Evolutionary conservation across 768 basidiomycete species (phyloP), one percentile per base, ranked within the genome.

Genomic region (Tulasnella calospora): DNA sequence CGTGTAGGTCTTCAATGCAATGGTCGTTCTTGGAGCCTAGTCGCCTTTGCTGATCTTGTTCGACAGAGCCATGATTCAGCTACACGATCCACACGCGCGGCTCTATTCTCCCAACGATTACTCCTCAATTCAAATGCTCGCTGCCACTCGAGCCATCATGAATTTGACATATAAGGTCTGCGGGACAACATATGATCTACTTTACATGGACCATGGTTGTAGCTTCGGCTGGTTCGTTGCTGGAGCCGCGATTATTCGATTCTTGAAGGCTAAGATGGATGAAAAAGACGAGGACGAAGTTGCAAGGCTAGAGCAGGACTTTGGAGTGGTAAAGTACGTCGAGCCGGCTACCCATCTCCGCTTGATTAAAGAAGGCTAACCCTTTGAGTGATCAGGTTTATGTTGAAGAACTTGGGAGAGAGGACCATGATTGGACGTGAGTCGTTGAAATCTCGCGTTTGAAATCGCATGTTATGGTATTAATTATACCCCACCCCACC

Each of bases 61-160:
- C 10, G 38, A 35, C 55, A 78, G 78, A 15, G 78, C 78, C 27
- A 47, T 61, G 76, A 44, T 78, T 10, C 21, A 33, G 23, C 77
- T 79, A 17, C 78, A 79, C 55, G 78, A 78, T 3, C 78, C 78
- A 19, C 78, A 79, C 30, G 78, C 78, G 4, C 38, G 79, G 21
- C 23, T 79, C 38, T 21, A 12, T 38, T 79, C 78, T 23, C 57
- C 78, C 23, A 61, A 70, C 35, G 46, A 71, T 46, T 5, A 40
- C 47, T 79, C 78, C 12, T 4, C 30, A 46, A n/a, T 17, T 30
- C 38, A 79, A 46, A 33, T 79, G n/a, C 40, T 79, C 47, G 19
- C 35, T 17, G 78, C 78, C 2, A 51, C 78, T 2, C 33, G 78
- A 17, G 77, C 41, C 19, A 55, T 79, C 27, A 15, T 78, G n/a